Evolutionary conservation across 2,329 filamentous ascomycete genomes (phyloP).

Genomic region (Verruconis gallopava): DNA sequence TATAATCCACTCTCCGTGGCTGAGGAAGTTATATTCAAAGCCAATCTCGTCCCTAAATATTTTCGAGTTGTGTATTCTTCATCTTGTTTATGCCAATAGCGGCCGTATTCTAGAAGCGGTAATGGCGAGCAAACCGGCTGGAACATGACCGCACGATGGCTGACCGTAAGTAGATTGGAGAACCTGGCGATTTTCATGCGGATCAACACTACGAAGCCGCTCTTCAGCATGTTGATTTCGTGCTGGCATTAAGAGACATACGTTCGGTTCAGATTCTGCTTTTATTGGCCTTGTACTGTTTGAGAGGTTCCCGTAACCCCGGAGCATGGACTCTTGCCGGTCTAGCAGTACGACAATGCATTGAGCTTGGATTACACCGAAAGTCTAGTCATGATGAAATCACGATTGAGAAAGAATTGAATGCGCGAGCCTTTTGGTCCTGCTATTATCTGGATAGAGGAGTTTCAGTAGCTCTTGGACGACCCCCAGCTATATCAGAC

Average conservation of each 20-base stretch:
- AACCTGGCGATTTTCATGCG: conserved; percentile 18
- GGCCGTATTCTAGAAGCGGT: conserved; percentile 20
- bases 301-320: conserved; percentile 22
- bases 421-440: conserved; percentile 23
- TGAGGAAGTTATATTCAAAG: conserved; percentile 15
- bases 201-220: conserved; percentile 22
- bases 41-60: conserved; percentile 12
- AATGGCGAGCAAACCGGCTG: no score
- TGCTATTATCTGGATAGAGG: conserved; percentile 24
- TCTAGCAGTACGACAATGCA: conserved; percentile 20
- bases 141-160: no score
- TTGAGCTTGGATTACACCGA: conserved; percentile 23
- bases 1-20: conserved; percentile 15
- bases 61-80: conserved; percentile 14
- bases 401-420: conserved; percentile 17
- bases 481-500: conserved; percentile 24
- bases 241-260: conserved; percentile 22
- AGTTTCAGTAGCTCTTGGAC: conserved; percentile 22
- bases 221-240: conserved; percentile 21
- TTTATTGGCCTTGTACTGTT: conserved; percentile 22
- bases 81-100: conserved; percentile 21
- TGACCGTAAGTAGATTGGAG: conserved; percentile 14
- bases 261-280: conserved; percentile 22
- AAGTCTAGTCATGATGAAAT: conserved; percentile 11
- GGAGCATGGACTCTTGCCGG: conserved; percentile 24